These are phyloP conservation scores for Remersonia thermophila DNA, from an alignment of 2,329 filamentous ascomycete genomes.

Conservation along the genomic window DNA sequence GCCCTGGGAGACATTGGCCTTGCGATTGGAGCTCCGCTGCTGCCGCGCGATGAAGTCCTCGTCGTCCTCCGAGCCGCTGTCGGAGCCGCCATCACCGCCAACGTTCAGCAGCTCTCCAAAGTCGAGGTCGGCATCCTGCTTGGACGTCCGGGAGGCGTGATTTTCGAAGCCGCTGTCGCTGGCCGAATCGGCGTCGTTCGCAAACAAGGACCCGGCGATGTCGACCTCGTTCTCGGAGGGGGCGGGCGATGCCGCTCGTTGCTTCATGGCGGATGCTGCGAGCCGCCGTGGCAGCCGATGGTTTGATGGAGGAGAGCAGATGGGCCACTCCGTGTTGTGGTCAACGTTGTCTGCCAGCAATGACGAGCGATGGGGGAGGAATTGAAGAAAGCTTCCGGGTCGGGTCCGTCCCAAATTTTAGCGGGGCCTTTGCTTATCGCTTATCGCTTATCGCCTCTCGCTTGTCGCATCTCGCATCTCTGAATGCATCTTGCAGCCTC, in stretches of 20 bases:
- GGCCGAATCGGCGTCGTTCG: constrained; percentile 44
- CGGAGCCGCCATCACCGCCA: constrained; percentile 34
- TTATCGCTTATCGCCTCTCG: constrained; percentile 12
- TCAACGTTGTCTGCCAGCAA: no score
- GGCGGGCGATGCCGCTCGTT: constrained; percentile 65
- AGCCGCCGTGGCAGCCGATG: constrained; percentile 1
- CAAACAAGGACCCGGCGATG: constrained; percentile 68
- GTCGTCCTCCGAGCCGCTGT: constrained; percentile 68
- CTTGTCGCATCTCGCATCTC: no score
- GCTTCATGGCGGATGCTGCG: constrained; percentile 43
- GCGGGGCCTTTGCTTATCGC: constrained; percentile 15
- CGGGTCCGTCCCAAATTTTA: constrained; percentile 11
- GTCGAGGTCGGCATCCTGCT: constrained; percentile 35
- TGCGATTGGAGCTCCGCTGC: constrained; percentile 80
- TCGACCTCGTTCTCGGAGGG: constrained; percentile 85
- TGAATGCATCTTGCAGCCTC: no score
- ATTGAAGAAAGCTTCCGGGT: no score
- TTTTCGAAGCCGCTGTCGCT: constrained; percentile 27
- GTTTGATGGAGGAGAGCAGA: not conserved
- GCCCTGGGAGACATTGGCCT: constrained; percentile 68
- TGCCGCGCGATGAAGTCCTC: constrained; percentile 83
- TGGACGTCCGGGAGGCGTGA: no score
- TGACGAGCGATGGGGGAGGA: no score
- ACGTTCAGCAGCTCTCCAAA: constrained; percentile 49
- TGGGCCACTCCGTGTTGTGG: not conserved